Conservation (phyloP, 345 rosid genomes). For the Balakata baccata region DNA sequence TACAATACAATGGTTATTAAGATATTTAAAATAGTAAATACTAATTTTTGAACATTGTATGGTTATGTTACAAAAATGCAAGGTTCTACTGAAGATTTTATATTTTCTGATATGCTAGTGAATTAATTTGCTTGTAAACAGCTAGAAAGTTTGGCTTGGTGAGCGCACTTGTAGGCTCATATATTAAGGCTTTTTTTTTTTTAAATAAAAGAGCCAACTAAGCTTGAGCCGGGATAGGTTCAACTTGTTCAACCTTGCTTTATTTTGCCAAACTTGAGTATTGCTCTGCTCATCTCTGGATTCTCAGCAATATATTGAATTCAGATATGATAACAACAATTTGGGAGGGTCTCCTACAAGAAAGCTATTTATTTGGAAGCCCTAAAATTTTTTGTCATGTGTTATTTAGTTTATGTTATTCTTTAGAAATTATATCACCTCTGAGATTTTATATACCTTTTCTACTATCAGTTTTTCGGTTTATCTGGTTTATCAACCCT, state of each 20-base stretch:
- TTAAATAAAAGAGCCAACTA: not conserved
- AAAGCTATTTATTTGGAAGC: too few species aligned
- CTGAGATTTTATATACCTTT: not conserved
- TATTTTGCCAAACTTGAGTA: not conserved
- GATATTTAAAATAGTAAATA: not conserved
- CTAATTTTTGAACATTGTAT: not conserved
- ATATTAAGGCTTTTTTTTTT: not conserved
- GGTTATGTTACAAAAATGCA: not conserved
- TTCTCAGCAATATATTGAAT: too few species aligned
- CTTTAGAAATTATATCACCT: not conserved
- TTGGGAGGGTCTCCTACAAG: too few species aligned
- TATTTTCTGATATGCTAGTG: not conserved
- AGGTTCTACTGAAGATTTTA: not conserved
- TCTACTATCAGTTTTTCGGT: not conserved
- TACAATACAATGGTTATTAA: not conserved
- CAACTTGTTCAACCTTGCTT: not conserved
- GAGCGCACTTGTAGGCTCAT: not conserved
- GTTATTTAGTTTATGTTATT: too few species aligned
- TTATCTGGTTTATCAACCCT: not conserved
- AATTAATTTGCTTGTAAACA: not conserved
- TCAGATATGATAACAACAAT: too few species aligned
- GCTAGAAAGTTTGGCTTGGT: not conserved
- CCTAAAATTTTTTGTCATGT: too few species aligned
- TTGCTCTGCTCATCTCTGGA: not conserved
- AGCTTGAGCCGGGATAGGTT: not conserved